Evolutionary conservation across 257 asterid species (phyloP).

Genomic region (Solanum verrucosum): DNA sequence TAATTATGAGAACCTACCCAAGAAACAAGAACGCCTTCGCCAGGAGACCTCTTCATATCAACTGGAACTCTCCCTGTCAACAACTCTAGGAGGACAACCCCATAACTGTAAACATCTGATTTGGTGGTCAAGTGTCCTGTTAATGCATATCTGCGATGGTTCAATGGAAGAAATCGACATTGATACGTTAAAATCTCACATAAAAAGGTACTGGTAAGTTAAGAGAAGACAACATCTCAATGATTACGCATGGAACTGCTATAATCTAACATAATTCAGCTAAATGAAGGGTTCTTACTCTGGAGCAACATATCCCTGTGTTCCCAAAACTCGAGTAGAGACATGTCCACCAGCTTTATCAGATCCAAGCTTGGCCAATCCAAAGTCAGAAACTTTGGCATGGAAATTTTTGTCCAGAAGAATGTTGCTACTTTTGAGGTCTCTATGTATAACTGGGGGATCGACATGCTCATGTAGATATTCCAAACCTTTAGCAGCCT

Average conservation of each 20-base stretch:
- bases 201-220: background rate
- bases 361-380: conserved; percentile 80
- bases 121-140: conserved; percentile 91
- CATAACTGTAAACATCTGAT: conserved; percentile 92
- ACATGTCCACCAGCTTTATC: conserved; percentile 92
- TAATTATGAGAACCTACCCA: conserved; percentile 48
- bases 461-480: conserved; percentile 75
- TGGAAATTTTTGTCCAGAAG: conserved; percentile 69
- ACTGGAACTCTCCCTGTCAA: conserved; percentile 91
- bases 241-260: background rate
- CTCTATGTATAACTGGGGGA: conserved; percentile 88
- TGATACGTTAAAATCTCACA: background rate
- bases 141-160: conserved; percentile 56
- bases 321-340: conserved; percentile 87
- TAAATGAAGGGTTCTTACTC: conserved; percentile 35
- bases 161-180: background rate
- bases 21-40: conserved; percentile 83
- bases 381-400: conserved; percentile 89
- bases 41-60: conserved; percentile 79
- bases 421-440: conserved; percentile 90
- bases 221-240: background rate
- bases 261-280: background rate
- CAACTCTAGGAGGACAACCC: conserved; percentile 84
- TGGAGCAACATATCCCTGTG: conserved; percentile 97
- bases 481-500: conserved; percentile 90